These are phyloP conservation scores for Penicillium flavigenum DNA, from an alignment of 495 filamentous ascomycete genomes.

Conservation along the genomic window DNA sequence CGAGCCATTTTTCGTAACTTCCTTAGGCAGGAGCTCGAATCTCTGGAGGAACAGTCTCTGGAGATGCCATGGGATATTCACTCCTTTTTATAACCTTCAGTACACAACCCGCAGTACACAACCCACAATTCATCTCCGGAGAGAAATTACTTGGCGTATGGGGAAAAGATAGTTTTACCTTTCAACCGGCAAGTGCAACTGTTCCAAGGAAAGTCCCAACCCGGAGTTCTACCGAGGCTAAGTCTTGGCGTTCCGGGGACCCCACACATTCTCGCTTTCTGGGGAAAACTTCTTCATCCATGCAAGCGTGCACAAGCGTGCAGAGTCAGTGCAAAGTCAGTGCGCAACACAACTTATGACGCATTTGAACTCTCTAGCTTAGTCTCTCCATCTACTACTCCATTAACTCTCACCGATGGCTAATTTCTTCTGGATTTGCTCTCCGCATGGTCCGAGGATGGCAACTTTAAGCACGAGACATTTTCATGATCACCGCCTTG, in stretches of 20 bases:
- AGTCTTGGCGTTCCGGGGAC: not conserved
- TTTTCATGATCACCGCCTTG: not conserved
- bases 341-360: not conserved
- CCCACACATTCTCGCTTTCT: not conserved
- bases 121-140: not conserved
- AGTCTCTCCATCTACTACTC: not conserved
- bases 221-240: not conserved
- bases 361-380: not conserved
- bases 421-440: not conserved
- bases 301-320: not conserved
- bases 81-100: not conserved
- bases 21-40: not conserved
- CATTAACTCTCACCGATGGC: not conserved
- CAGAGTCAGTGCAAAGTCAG: not conserved
- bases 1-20: constrained; percentile 1
- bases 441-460: not conserved
- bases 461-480: not conserved
- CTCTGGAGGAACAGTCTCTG: not conserved
- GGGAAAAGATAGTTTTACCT: not conserved
- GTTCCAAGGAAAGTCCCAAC: not conserved
- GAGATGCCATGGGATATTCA: not conserved
- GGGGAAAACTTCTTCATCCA: not conserved
- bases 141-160: not conserved
- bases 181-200: not conserved
- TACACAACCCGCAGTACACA: not conserved